Evolutionary conservation across 2,329 filamentous ascomycete species (phyloP), one percentile per base, ranked within the genome.

Genomic region (Geosmithia morbida): DNA sequence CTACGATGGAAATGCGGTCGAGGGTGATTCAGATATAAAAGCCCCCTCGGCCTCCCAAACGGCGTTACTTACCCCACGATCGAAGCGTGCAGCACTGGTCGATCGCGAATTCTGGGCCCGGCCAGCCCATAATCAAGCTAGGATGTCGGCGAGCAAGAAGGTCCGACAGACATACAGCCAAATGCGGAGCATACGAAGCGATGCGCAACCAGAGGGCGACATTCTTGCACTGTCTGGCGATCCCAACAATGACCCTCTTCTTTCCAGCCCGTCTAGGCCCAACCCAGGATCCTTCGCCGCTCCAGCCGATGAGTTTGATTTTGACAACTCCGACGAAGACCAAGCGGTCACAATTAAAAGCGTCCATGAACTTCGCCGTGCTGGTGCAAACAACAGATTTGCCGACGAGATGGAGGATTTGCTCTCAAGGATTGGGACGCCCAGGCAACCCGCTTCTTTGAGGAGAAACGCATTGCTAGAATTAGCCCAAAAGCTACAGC

Each of bases 391-490:
- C 55, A 80, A 77, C 54, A 73, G 80, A 26, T 80, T 80, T 52
- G 68, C 79, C 4, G 79, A 83, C 52, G 77, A 81, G 54, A 73
- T 83, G 61, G 75, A 80, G 51, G 80, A 83, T 53, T 61, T 83
- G 16, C 61, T 81, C 47, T 75, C 77, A 43, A 71, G 79, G 48
- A 75, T 83, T 52, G 77, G 77, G 39, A 59, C 55, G 6, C 75
- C 77, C 0, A 63, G 61, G 22, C 54, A 57, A 14, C 66, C 68
- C 37, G 59, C 70, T 7, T 66, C 67, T 3, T 76, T 75, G 55
- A 67, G 79, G 51, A 68, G 79, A 47, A 71, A 72, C 46, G 77
- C 76, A 1, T 62, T 83, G 41, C 61, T 82, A 4, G 79, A 83
- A 51, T 59, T 83, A 41, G 72, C 72, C 1, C 68, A 72, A 43